Evolutionary conservation across 2,329 filamentous ascomycete genomes (phyloP).

Genomic region (Hypocreales sp.): DNA sequence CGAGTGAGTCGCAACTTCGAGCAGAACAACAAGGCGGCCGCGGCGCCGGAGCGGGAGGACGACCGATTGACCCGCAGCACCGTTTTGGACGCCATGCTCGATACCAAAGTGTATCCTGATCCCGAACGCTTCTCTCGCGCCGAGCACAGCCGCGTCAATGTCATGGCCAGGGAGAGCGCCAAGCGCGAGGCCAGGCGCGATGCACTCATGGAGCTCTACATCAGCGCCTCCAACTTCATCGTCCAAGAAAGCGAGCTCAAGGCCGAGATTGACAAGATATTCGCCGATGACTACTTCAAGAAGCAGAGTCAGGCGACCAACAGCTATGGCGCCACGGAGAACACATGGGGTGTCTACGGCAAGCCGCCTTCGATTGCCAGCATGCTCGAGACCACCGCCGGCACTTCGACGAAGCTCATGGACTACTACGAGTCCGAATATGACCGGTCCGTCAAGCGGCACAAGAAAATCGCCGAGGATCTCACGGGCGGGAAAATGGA

Average conservation of each 20-base stretch:
- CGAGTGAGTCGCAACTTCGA: constrained; percentile 31
- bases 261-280: constrained; percentile 57
- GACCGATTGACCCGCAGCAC: constrained; percentile 61
- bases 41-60: constrained; percentile 56
- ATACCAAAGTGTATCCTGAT: constrained; percentile 41
- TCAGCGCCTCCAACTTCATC: constrained; percentile 78
- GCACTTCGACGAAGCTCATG: constrained; percentile 19
- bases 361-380: constrained; percentile 26
- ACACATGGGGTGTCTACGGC: constrained; percentile 35
- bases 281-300: constrained; percentile 45
- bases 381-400: constrained; percentile 24
- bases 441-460: constrained; percentile 31
- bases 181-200: constrained; percentile 49
- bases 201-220: constrained; percentile 74
- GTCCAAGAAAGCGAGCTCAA: constrained; percentile 65
- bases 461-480: constrained; percentile 41
- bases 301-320: constrained; percentile 15
- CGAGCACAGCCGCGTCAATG: constrained; percentile 25
- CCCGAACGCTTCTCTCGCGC: constrained; percentile 43
- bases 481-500: constrained; percentile 44
- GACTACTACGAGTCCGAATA: constrained; percentile 21
- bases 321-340: constrained; percentile 22
- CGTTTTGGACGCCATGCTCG: constrained; percentile 33
- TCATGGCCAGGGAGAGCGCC: constrained; percentile 21
- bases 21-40: constrained; percentile 29